These are phyloP conservation scores for Solioccasus polychromus DNA, from an alignment of 768 basidiomycete species.

Conservation along the genomic window DNA sequence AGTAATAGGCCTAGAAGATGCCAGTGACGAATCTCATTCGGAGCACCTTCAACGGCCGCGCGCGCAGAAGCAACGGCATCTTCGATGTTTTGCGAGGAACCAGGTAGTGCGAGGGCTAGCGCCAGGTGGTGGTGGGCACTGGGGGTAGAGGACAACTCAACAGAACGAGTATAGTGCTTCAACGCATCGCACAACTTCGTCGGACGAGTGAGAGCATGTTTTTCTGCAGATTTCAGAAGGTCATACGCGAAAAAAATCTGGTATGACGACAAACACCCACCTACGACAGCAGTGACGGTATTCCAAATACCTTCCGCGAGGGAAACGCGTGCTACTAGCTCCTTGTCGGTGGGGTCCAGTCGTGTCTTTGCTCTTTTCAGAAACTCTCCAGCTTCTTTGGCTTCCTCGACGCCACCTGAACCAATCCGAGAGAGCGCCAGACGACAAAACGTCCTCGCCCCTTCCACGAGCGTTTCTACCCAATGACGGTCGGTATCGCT, in stretches of 20 bases:
- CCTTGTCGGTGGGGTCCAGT: slow-evolving; percentile 45
- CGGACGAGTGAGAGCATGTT: slow-evolving; percentile 60
- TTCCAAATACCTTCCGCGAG: slow-evolving; percentile 75
- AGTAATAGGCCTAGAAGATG: slow-evolving; percentile 84
- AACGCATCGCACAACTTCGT: slow-evolving; percentile 58
- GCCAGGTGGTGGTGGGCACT: slow-evolving; percentile 79
- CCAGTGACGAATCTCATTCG: slow-evolving; percentile 73
- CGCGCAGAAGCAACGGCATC: slow-evolving; percentile 66
- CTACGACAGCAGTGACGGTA: slow-evolving; percentile 64
- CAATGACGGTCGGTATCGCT: slow-evolving; percentile 68
- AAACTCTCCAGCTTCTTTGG: slow-evolving; percentile 57
- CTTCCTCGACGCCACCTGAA: slow-evolving; percentile 52
- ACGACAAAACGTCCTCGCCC: slow-evolving; percentile 73
- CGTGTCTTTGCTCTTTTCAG: slow-evolving; percentile 60
- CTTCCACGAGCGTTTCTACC: slow-evolving; percentile 75
- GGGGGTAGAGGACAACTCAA: slow-evolving; percentile 48
- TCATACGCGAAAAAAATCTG: not conserved
- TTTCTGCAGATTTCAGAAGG: slow-evolving; percentile 43
- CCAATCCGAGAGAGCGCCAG: slow-evolving; percentile 36
- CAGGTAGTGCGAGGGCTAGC: slow-evolving; percentile 62
- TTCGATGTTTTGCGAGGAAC: slow-evolving; percentile 62
- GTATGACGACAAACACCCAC: slow-evolving; percentile 35
- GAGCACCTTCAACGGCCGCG: slow-evolving; percentile 67
- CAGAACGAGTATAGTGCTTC: slow-evolving; percentile 45
- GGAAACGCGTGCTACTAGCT: slow-evolving; percentile 56